Conservation (phyloP, 2,329 filamentous ascomycete species). For the Verticillium klebahnii region DNA sequence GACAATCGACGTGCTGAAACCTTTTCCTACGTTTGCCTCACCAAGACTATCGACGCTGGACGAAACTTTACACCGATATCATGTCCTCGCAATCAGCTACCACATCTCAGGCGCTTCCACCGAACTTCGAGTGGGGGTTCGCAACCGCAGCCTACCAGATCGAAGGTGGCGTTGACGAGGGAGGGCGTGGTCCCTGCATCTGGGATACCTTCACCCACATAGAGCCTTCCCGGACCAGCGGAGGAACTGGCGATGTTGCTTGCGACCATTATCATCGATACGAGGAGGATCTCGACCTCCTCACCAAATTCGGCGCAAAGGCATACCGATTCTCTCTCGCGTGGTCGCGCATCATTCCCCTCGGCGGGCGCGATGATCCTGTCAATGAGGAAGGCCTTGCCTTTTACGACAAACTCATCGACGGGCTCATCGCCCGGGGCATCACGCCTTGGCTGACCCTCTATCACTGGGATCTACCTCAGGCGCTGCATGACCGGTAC, state of each 20-base stretch:
- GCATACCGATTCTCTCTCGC: constrained; percentile 83
- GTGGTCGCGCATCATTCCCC: constrained; percentile 79
- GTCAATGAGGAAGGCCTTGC: constrained; percentile 73
- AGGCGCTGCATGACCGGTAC: constrained; percentile 74
- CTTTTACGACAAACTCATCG: constrained; percentile 74
- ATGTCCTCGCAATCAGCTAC: neutral
- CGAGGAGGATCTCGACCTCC: constrained; percentile 68
- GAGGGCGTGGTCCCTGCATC: constrained; percentile 77
- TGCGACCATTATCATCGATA: constrained; percentile 86
- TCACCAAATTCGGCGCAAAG: constrained; percentile 68
- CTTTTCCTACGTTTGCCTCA: neutral
- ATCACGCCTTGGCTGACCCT: constrained; percentile 80
- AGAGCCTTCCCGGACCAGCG: constrained; percentile 78
- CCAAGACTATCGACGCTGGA: neutral
- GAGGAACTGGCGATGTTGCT: constrained; percentile 68
- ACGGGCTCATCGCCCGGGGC: constrained; percentile 69
- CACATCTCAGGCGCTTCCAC: constrained; percentile 42
- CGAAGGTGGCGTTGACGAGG: constrained; percentile 69
- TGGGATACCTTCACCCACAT: constrained; percentile 86
- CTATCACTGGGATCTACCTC: constrained; percentile 87
- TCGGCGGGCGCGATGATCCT: constrained; percentile 76
- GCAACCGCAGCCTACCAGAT: constrained; percentile 83
- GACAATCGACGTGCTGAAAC: neutral
- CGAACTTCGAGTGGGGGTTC: constrained; percentile 74
- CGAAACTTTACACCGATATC: neutral